Base-by-base conservation (phyloP, 306 rosid species). In the Cotoneaster glaucophyllus region DNA sequence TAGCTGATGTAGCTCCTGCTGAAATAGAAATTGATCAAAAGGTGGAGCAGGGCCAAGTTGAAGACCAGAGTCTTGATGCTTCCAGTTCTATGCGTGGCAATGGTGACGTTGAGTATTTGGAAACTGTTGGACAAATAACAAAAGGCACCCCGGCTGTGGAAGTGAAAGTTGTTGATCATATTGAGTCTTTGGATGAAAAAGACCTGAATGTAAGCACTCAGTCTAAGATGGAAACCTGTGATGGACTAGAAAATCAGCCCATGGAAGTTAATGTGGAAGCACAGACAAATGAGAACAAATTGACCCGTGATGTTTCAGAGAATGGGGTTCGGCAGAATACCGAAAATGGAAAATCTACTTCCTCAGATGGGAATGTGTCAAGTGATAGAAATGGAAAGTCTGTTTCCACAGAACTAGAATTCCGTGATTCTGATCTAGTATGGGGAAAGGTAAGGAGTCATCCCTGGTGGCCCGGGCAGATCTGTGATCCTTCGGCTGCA, bases 381-480 rank as follows among this genome's bases (percentile, higher is more conserved):
- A 71, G 63, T 70, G 85, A 67, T 21, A 25, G 26, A 64, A 24
- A 69, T 31, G 77, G 28, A 62, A 78, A 81, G 52, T 52, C 87
- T 9, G 34, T 67, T 62, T 74, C 57, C 73, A 75, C 85, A 2
- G 82, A 77, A 53, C 70, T 26, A 17, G 84, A 81, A 71, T 86
- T 81, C 19, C n/a, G 67, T 70, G 81, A 59, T 11, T 82, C 87
- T 37, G 97, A 94, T 82, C 80, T 94, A 62, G 90, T 92, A 34
- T 94, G 98, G 98, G 97, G 95, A 72, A 94, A 88, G 81, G 92
- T 94, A 62, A 87, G 81, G 69, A 89, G 96, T 26, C 93, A 90
- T 87, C 98, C 97, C 44, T 94, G 98, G 98, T 94, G 98, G 98
- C 98, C 98, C 39, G 98, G 97, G 64, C 97, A 88, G 88, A 88